A percentile compares a stretch with the other conserved stretches of the same genome.
Evolutionary conservation across 192 early-diverging fungal species (phyloP).

Genomic region (Entrophospora sp.): DNA sequence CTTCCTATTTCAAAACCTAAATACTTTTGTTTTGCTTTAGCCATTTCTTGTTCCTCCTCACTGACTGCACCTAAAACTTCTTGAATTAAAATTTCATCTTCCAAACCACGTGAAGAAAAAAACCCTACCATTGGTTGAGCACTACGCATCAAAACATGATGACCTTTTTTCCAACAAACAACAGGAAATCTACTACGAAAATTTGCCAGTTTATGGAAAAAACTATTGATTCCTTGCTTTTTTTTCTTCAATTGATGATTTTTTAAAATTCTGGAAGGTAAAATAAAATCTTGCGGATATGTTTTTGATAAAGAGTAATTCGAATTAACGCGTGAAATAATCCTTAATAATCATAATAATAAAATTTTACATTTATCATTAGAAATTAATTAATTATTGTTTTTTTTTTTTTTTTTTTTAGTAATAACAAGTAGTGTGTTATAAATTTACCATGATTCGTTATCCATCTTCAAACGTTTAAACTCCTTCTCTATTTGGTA

Average conservation of each 20-base stretch:
- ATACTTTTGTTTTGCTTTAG: background rate
- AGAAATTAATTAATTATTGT: too few relatives aligned
- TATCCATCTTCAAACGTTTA: slow-evolving; percentile 23
- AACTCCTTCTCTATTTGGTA: slow-evolving; percentile 29
- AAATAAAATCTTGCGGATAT: slow-evolving; percentile 31
- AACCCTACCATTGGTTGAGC: slow-evolving; percentile 37
- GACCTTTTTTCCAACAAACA: slow-evolving; percentile 32
- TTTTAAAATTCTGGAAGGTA: slow-evolving; percentile 26
- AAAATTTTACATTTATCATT: too few relatives aligned
- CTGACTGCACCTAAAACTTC: slow-evolving; percentile 25
- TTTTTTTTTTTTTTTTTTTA: too few relatives aligned
- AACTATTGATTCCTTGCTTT: too few relatives aligned
- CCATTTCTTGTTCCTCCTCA: slow-evolving; percentile 17
- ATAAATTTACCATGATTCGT: slow-evolving; percentile 24
- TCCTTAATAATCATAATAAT: slow-evolving; percentile 16
- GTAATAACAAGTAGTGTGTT: too few relatives aligned
- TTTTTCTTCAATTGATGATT: background rate
- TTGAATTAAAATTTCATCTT: slow-evolving; percentile 32
- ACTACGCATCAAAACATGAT: slow-evolving; percentile 31
- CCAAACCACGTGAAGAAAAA: slow-evolving; percentile 28
- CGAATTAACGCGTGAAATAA: slow-evolving; percentile 23
- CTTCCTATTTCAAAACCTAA: background rate
- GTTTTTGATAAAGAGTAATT: slow-evolving; percentile 32
- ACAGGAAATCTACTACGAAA: slow-evolving; percentile 33
- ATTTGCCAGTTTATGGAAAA: slow-evolving; percentile 21